Conservation (phyloP, 306 rosid genomes). For the Canavalia ensiformis region DNA sequence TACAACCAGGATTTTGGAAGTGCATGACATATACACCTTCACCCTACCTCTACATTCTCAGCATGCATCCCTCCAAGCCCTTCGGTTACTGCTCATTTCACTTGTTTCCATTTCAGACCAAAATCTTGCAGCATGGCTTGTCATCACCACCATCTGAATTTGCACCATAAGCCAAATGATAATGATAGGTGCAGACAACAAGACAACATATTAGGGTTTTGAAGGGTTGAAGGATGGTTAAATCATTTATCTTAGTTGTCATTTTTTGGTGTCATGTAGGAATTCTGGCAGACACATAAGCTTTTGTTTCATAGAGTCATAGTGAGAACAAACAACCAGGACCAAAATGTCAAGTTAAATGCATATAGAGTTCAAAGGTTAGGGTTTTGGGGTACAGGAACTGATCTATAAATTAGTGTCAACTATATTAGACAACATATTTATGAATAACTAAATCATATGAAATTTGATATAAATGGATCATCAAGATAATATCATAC, state of each 20-base stretch:
- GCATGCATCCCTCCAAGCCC: not conserved
- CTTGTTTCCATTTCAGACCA: not conserved
- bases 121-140: not conserved
- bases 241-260: conserved; percentile 1
- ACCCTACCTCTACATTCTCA: conserved; percentile 23
- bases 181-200: not conserved
- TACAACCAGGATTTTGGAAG: not conserved
- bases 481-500: not conserved
- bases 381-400: not conserved
- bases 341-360: not conserved
- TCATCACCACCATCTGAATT: not conserved
- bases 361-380: not conserved
- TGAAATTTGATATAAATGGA: not conserved
- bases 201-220: not conserved
- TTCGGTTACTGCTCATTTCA: not conserved
- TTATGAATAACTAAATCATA: not conserved
- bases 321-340: not conserved
- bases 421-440: not conserved
- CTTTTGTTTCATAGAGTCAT: not conserved
- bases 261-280: not conserved
- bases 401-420: not conserved
- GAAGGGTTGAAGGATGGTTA: not conserved
- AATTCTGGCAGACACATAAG: not conserved
- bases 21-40: not conserved
- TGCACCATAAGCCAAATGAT: not conserved